Percentiles rank a stretch among this genome's conserved stretches.
These are phyloP conservation scores for Trichoderma asperelloides DNA, from an alignment of 495 filamentous ascomycete species.

Conservation along the genomic window DNA sequence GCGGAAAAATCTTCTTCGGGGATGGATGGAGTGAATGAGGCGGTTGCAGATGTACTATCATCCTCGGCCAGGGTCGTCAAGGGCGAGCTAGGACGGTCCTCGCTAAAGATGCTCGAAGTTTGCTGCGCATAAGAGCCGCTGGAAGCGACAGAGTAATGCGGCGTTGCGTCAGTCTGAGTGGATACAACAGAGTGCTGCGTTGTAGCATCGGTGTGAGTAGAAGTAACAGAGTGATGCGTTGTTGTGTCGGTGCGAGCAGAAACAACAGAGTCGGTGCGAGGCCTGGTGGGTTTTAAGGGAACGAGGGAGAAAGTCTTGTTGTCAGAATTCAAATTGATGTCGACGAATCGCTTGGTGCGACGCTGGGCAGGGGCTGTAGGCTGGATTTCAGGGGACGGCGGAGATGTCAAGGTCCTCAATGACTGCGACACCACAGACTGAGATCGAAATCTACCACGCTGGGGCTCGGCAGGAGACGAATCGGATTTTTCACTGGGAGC, in stretches of 20 bases:
- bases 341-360: constrained; percentile 19
- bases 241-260: constrained; percentile 21
- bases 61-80: constrained; percentile 34
- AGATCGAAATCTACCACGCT: not conserved
- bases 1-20: constrained; percentile 29
- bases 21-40: constrained; percentile 26
- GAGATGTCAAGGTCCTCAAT: not conserved
- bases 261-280: constrained; percentile 17
- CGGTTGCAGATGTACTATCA: constrained; percentile 27
- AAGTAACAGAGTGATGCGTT: constrained; percentile 25
- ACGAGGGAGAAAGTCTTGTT: constrained; percentile 39
- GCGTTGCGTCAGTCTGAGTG: constrained; percentile 19
- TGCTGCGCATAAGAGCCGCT: constrained; percentile 34
- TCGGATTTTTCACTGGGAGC: too few relatives aligned
- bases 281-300: constrained; percentile 16
- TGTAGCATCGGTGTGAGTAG: constrained; percentile 14
- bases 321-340: constrained; percentile 29
- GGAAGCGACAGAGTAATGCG: constrained; percentile 27
- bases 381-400: not conserved
- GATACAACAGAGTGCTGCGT: constrained; percentile 15
- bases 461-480: not conserved
- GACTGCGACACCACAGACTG: not conserved
- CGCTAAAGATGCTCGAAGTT: constrained; percentile 37
- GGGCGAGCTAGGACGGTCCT: constrained; percentile 36
- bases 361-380: not conserved